Evolutionary conservation across 2,329 filamentous ascomycete species (phyloP).

Genomic region (Cadophora sp.): DNA sequence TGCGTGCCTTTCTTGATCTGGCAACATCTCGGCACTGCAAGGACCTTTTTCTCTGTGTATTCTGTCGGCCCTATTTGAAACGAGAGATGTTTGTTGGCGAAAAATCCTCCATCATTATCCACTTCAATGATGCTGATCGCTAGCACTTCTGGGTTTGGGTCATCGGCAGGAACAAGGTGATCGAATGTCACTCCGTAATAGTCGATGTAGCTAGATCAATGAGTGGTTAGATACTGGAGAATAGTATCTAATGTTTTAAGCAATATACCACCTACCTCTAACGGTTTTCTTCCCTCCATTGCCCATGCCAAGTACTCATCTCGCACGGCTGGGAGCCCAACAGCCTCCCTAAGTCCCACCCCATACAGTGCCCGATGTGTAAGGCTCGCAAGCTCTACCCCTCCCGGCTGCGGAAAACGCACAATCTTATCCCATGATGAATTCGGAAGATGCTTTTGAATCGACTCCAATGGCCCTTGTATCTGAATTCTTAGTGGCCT

Average conservation of each 20-base stretch:
- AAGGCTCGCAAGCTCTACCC: slow-evolving; percentile 11
- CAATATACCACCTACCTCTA: neutral
- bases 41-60: slow-evolving; percentile 49
- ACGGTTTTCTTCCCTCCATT: neutral
- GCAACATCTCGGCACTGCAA: slow-evolving; percentile 52
- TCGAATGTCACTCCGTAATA: slow-evolving; percentile 19
- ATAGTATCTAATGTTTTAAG: neutral
- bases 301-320: neutral
- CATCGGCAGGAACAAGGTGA: slow-evolving; percentile 43
- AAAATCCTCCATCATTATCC: slow-evolving; percentile 27
- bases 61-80: slow-evolving; percentile 48
- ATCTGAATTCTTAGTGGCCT: slow-evolving; percentile 16
- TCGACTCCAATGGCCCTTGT: slow-evolving; percentile 9
- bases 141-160: slow-evolving; percentile 49
- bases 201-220: slow-evolving; percentile 2
- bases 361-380: slow-evolving; percentile 14
- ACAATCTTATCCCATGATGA: slow-evolving; percentile 8
- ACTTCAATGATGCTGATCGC: slow-evolving; percentile 48
- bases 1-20: slow-evolving; percentile 48
- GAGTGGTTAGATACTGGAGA: neutral
- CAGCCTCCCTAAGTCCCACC: too few species aligned
- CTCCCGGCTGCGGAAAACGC: slow-evolving; percentile 16
- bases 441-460: slow-evolving; percentile 21
- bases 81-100: slow-evolving; percentile 45
- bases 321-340: neutral